phyloP scores from a whole-genome alignment of 257 asterid genomes.

The Solanum chaucha region DNA sequence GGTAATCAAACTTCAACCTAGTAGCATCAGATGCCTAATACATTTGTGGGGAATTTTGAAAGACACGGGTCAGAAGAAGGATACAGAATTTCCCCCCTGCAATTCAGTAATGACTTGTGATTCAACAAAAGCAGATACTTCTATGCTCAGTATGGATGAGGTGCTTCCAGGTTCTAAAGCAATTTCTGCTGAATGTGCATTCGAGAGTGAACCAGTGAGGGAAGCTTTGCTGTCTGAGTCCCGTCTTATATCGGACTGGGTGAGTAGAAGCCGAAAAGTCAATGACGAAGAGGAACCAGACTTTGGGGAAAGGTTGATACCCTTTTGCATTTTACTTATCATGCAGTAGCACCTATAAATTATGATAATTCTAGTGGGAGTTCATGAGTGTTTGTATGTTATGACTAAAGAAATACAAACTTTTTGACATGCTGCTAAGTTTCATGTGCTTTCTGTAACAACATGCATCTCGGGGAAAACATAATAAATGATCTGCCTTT shows the following conservation, averaged over 20 bases:
- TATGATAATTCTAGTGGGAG: background rate
- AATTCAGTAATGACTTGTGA: constrained; percentile 19
- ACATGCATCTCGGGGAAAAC: background rate
- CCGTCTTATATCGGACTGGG: constrained; percentile 89
- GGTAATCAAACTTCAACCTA: constrained; percentile 66
- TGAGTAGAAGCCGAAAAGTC: constrained; percentile 39
- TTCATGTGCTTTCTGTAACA: background rate
- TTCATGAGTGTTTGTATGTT: background rate
- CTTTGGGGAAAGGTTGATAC: constrained; percentile 86
- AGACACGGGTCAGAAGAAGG: constrained; percentile 27
- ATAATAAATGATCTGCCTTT: background rate
- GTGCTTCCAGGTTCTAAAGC: constrained; percentile 24
- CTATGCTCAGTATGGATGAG: constrained; percentile 28
- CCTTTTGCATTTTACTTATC: background rate
- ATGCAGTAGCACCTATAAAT: background rate
- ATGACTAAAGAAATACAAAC: background rate
- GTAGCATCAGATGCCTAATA: constrained; percentile 47
- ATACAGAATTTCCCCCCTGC: constrained; percentile 9
- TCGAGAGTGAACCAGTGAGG: constrained; percentile 38
- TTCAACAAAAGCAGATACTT: constrained; percentile 31
- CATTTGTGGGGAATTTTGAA: constrained; percentile 55
- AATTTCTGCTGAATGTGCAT: constrained; percentile 15
- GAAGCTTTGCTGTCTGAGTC: constrained; percentile 67
- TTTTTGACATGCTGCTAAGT: background rate
- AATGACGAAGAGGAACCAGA: constrained; percentile 59